Percentiles rank a stretch among this genome's conserved stretches.
phyloP scores from a whole-genome alignment of 768 basidiomycete genomes.

The Lepiota venenata region DNA sequence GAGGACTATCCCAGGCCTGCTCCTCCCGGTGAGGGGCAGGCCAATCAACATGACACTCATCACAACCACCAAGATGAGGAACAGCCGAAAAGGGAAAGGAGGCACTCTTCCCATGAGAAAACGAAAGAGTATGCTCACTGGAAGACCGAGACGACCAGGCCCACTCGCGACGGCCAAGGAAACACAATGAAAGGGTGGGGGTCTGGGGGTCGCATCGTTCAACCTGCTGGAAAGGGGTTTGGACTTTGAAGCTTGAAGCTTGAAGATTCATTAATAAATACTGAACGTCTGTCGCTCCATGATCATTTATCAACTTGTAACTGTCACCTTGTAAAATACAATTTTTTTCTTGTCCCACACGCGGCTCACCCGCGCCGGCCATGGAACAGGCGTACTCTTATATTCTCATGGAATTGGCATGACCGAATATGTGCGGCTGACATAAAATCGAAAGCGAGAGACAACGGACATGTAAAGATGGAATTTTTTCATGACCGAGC shows the following conservation, averaged over 20 bases:
- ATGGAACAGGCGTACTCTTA: slow-evolving; percentile 20
- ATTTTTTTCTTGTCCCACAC: neutral
- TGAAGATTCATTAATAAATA: neutral
- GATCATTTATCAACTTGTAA: too few relatives aligned
- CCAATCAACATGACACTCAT: slow-evolving; percentile 18
- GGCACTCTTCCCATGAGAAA: slow-evolving; percentile 42
- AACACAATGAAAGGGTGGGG: slow-evolving; percentile 35
- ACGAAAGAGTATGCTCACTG: slow-evolving; percentile 40
- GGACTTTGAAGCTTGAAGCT: slow-evolving; percentile 22
- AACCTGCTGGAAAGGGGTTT: slow-evolving; percentile 48
- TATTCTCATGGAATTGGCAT: slow-evolving; percentile 22
- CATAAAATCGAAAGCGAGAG: slow-evolving; percentile 21
- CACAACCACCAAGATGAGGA: slow-evolving; percentile 43
- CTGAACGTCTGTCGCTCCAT: neutral
- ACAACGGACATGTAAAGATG: slow-evolving; percentile 21
- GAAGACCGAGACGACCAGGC: slow-evolving; percentile 46
- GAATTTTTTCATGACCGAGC: slow-evolving; percentile 14
- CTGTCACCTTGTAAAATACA: slow-evolving; percentile 6
- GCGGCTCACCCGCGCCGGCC: neutral
- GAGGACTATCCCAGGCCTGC: slow-evolving; percentile 51
- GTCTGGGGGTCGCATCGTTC: slow-evolving; percentile 47
- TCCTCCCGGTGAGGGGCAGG: slow-evolving; percentile 28
- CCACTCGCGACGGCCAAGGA: slow-evolving; percentile 39
- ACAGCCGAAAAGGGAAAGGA: slow-evolving; percentile 45
- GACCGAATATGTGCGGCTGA: slow-evolving; percentile 26